Percentiles rank a stretch among this genome's conserved stretches.
Evolutionary conservation across 2,329 filamentous ascomycete species (phyloP).

Genomic region (Sphaerulina vaccinii): DNA sequence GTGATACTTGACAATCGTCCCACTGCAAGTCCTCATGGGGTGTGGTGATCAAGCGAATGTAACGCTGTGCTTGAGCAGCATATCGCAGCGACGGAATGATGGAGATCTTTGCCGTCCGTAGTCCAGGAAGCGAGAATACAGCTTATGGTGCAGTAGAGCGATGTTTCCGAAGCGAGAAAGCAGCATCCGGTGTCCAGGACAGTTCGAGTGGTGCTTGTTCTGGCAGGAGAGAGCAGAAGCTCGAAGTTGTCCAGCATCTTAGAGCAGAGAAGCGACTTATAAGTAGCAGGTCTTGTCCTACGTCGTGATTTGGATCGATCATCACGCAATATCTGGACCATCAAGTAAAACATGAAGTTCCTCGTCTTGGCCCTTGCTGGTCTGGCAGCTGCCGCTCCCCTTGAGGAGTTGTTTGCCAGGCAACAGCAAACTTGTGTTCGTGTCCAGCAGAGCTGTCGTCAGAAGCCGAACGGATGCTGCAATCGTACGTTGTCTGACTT

Average conservation of each 20-base stretch:
- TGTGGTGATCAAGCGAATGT: background rate
- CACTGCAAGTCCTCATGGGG: background rate
- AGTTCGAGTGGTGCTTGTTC: too few species aligned
- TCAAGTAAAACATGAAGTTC: background rate
- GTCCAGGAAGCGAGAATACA: background rate
- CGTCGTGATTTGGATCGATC: background rate
- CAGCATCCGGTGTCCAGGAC: too few species aligned
- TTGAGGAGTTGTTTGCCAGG: background rate
- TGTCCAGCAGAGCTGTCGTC: background rate
- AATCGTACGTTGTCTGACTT: background rate
- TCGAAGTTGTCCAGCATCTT: too few species aligned
- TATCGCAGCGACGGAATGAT: background rate
- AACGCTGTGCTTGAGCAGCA: background rate
- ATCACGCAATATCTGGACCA: background rate
- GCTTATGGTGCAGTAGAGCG: background rate
- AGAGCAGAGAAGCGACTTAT: background rate
- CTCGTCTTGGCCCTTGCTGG: background rate
- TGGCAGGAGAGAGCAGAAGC: too few species aligned
- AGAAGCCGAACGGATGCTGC: background rate
- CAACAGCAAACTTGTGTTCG: background rate
- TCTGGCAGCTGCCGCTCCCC: background rate
- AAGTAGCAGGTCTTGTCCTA: background rate
- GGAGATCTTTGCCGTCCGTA: background rate
- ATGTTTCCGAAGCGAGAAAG: too few species aligned
- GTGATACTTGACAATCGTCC: too few species aligned